These are phyloP conservation scores for Microsporum ferrugineum DNA, from an alignment of 2,329 filamentous ascomycete genomes.

Conservation along the genomic window DNA sequence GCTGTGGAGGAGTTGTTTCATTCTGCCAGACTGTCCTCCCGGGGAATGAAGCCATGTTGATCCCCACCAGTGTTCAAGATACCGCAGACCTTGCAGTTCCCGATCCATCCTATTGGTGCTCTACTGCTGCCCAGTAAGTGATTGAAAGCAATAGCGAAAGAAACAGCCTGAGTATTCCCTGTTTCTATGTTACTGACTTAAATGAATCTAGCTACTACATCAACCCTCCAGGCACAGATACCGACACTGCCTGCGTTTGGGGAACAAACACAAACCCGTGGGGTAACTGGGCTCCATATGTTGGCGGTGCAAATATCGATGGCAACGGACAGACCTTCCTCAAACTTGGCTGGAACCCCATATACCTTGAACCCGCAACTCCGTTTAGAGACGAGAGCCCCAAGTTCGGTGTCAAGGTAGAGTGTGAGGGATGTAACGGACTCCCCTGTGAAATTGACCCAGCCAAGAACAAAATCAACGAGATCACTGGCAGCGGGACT, in stretches of 20 bases:
- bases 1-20: slow-evolving; percentile 49
- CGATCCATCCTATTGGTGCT: slow-evolving; percentile 56
- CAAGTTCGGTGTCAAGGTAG: slow-evolving; percentile 56
- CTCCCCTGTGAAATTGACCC: slow-evolving; percentile 64
- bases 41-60: slow-evolving; percentile 71
- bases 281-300: slow-evolving; percentile 69
- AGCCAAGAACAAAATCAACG: slow-evolving; percentile 43
- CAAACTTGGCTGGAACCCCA: slow-evolving; percentile 68
- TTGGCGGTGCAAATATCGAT: slow-evolving; percentile 63
- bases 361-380: slow-evolving; percentile 47
- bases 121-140: slow-evolving; percentile 62
- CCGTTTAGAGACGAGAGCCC: slow-evolving; percentile 49
- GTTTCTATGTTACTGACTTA: slow-evolving; percentile 9
- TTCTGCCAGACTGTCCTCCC: slow-evolving; percentile 73
- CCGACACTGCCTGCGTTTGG: slow-evolving; percentile 58
- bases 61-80: slow-evolving; percentile 56
- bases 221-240: slow-evolving; percentile 56
- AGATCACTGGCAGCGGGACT: slow-evolving; percentile 47
- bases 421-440: slow-evolving; percentile 60
- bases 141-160: neutral
- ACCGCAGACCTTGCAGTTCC: slow-evolving; percentile 57
- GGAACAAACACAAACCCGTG: slow-evolving; percentile 50
- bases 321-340: slow-evolving; percentile 55
- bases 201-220: slow-evolving; percentile 54
- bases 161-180: neutral